A percentile compares a stretch with the other conserved stretches of the same genome.
These are phyloP conservation scores for Naganishia onofrii DNA, from an alignment of 768 basidiomycete genomes.

Conservation along the genomic window DNA sequence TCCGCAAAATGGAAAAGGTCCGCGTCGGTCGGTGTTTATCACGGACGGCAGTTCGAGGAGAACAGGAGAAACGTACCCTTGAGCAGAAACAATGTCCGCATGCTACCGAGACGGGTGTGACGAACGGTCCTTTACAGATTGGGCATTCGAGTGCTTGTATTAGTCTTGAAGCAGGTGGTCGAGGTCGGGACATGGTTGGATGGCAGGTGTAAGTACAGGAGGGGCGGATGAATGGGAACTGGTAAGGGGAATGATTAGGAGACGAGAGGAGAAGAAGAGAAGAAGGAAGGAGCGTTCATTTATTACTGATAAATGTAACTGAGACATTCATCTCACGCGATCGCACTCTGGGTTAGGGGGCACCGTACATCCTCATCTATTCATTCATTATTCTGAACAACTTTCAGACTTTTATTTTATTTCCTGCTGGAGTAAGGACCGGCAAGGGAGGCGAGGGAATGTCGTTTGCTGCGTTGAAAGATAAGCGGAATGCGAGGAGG, in stretches of 20 bases:
- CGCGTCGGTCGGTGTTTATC: too few relatives aligned
- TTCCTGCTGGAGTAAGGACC: too few relatives aligned
- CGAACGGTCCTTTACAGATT: slow-evolving; percentile 72
- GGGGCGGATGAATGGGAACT: too few relatives aligned
- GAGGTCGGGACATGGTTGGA: background rate
- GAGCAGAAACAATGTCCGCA: slow-evolving; percentile 81
- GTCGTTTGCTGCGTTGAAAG: too few relatives aligned
- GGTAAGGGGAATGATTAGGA: background rate
- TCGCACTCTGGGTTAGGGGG: background rate
- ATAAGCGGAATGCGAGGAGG: too few relatives aligned
- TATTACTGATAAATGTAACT: background rate
- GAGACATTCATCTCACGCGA: background rate
- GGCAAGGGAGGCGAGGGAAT: too few relatives aligned
- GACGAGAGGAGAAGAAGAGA: background rate
- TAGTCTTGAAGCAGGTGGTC: background rate
- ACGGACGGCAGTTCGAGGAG: too few relatives aligned
- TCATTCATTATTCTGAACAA: too few relatives aligned
- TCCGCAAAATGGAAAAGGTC: too few relatives aligned
- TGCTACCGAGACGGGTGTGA: slow-evolving; percentile 67
- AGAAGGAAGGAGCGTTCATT: background rate
- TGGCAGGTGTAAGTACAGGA: background rate
- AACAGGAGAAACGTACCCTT: slow-evolving; percentile 30
- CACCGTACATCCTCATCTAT: background rate
- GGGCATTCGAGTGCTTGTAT: slow-evolving; percentile 54
- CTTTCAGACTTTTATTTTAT: too few relatives aligned